Conservation (phyloP, 169 alveolate genomes). For the Perkinsus chesapeaki region DNA sequence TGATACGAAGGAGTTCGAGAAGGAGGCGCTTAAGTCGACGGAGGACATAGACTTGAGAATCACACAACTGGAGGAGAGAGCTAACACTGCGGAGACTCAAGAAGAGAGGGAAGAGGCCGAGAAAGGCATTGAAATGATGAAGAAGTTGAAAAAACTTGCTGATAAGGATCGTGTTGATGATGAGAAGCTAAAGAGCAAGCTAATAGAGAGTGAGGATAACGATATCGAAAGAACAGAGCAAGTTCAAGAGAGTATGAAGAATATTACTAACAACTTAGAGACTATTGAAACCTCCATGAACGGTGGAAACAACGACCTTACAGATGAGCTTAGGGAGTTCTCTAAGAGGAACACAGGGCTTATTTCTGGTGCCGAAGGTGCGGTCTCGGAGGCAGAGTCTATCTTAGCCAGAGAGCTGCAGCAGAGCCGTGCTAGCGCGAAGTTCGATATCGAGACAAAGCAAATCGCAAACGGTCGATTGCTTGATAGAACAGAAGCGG, state of each 20-base stretch:
- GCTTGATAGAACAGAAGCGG: not conserved
- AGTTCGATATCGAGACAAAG: not conserved
- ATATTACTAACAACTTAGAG: not conserved
- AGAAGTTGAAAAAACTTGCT: not conserved
- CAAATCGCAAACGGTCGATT: not conserved
- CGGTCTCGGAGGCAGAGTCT: not conserved
- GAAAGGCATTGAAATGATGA: not conserved
- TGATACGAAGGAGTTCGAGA: not conserved
- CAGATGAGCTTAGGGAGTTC: not conserved
- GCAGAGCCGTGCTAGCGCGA: not conserved
- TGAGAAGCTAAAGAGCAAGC: not conserved
- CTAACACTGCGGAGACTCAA: not conserved
- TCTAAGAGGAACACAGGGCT: not conserved
- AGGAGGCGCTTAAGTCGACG: not conserved
- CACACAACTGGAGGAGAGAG: not conserved
- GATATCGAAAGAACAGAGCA: not conserved
- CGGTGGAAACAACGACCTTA: not conserved
- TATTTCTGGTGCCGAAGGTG: not conserved
- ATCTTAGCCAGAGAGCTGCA: not conserved
- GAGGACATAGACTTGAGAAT: not conserved
- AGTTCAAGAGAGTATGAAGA: not conserved
- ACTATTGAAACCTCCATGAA: not conserved
- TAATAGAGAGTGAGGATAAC: not conserved
- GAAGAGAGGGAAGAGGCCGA: not conserved
- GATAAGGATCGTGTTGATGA: not conserved